phyloP scores from a whole-genome alignment of 352 stramenopile genomes.

The Globisporangium cylindrosporum region DNA sequence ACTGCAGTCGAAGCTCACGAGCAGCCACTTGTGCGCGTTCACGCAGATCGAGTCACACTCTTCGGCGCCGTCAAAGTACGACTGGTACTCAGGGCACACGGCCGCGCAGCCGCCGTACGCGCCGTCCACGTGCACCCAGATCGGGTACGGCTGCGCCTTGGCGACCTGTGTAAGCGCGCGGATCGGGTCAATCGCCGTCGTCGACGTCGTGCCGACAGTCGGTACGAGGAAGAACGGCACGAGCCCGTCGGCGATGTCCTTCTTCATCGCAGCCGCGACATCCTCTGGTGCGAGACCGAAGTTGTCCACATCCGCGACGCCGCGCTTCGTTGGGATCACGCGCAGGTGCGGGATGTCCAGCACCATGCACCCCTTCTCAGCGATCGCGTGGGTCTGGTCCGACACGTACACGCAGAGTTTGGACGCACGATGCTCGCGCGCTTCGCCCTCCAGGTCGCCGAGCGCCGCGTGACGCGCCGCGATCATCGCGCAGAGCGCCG shows the following conservation, averaged over 20 bases:
- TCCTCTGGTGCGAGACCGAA: constrained; percentile 51
- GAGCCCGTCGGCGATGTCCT: constrained; percentile 46
- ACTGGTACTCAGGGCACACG: constrained; percentile 26
- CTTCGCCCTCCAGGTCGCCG: constrained; percentile 33
- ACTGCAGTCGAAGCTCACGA: constrained; percentile 57
- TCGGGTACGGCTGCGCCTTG: neutral
- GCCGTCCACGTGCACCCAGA: constrained; percentile 39
- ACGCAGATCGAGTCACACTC: constrained; percentile 64
- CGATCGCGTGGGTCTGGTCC: constrained; percentile 71
- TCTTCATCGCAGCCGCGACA: constrained; percentile 41
- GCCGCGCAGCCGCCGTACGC: constrained; percentile 49
- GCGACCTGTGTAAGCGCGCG: neutral
- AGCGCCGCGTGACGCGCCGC: constrained; percentile 34
- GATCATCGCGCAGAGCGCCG: constrained; percentile 36
- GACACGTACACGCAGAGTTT: constrained; percentile 61
- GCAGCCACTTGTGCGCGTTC: constrained; percentile 79
- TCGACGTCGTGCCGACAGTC: constrained; percentile 42
- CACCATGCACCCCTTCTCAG: constrained; percentile 66
- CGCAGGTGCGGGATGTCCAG: constrained; percentile 57
- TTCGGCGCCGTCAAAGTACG: constrained; percentile 52
- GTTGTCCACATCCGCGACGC: constrained; percentile 32
- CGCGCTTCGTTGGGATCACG: constrained; percentile 44
- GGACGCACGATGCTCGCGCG: constrained; percentile 14
- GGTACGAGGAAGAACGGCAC: constrained; percentile 61
- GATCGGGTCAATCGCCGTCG: neutral